A percentile compares a stretch with the other conserved stretches of the same genome.
These are phyloP conservation scores for Exophiala phaeomuriformis DNA, from an alignment of 2,329 filamentous ascomycete species.

Conservation along the genomic window DNA sequence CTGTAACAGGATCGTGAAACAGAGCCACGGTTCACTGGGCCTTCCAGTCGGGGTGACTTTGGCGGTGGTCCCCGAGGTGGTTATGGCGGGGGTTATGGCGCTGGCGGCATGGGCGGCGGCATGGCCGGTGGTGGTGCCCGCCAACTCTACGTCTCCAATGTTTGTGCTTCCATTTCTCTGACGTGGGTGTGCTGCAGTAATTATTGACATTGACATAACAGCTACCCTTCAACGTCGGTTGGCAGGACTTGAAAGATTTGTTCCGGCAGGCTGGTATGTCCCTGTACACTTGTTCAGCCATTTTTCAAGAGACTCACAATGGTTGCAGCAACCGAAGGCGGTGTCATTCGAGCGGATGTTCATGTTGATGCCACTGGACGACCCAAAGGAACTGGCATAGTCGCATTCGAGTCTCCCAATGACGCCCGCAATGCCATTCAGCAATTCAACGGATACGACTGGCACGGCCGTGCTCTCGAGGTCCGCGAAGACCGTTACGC, in stretches of 20 bases:
- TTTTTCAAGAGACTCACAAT: slow-evolving; percentile 16
- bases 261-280: slow-evolving; percentile 93
- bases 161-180: slow-evolving; percentile 54
- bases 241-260: slow-evolving; percentile 97
- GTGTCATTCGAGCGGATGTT: slow-evolving; percentile 89
- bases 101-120: slow-evolving; percentile 39
- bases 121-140: slow-evolving; percentile 52
- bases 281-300: slow-evolving; percentile 18
- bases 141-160: slow-evolving; percentile 97
- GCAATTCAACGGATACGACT: slow-evolving; percentile 98
- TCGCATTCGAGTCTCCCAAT: slow-evolving; percentile 89
- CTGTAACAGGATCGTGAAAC: slow-evolving; percentile 78
- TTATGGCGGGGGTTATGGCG: slow-evolving; percentile 48
- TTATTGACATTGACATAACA: slow-evolving; percentile 44
- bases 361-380: slow-evolving; percentile 85
- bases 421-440: slow-evolving; percentile 93
- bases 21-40: slow-evolving; percentile 88
- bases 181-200: slow-evolving; percentile 29
- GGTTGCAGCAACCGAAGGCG: slow-evolving; percentile 50
- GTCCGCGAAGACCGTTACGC: slow-evolving; percentile 96
- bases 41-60: slow-evolving; percentile 60
- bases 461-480: slow-evolving; percentile 88
- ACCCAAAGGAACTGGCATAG: slow-evolving; percentile 93
- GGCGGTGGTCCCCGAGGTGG: slow-evolving; percentile 55
- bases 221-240: slow-evolving; percentile 95